Evolutionary conservation across 305 asterid genomes (phyloP), one percentile per base, ranked within the genome.

Genomic region (Fraxinus latifolia): DNA sequence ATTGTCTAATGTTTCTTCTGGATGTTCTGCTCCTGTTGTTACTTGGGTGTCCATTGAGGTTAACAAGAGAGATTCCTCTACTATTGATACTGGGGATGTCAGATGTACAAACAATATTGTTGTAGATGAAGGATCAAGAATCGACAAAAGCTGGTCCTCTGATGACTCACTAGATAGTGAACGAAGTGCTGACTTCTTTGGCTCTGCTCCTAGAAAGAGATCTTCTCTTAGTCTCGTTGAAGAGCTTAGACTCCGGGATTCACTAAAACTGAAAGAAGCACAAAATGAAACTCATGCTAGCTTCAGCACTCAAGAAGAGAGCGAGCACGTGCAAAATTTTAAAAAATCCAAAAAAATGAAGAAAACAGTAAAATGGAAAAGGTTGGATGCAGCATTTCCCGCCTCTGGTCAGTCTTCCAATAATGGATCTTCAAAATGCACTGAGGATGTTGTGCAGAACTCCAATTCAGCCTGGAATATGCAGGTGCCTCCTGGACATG

Each of bases 11-110:
- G 76, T 84, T 86, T 89, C 92, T 83, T 90, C 92, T 71, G 85
- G 87, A 83, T 88, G 89, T 86, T 87, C 92, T 85, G 88, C 91
- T 79, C 92, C 90, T 88, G 89, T 87, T 82, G 84, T 87, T 72
- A 85, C 90, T 29, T 91, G 87, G 85, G 81, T 81, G 80, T 92
- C 92, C 80, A 84, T 77, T 7, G 88, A 86, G 83, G 84, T 55
- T 79, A 88, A 83, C 76, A 89, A 82, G 81, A 88, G 85, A 83
- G 88, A 85, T 44, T 84, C 89, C 55, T 87, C 81, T 68, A 81
- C 87, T 75, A 79, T 82, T 85, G 85, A 86, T 84, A 78, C 87
- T 60, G 85, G 74, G 58, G 84, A 86, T 74, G 72, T 78, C 42
- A 80, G 74, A 79, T 80, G 70, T 79, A 83, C 84, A 80, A 82